Evolutionary conservation across 768 basidiomycete genomes (phyloP), one percentile per base, ranked within the genome.

Genomic region (Gloeostereum incarnatum): DNA sequence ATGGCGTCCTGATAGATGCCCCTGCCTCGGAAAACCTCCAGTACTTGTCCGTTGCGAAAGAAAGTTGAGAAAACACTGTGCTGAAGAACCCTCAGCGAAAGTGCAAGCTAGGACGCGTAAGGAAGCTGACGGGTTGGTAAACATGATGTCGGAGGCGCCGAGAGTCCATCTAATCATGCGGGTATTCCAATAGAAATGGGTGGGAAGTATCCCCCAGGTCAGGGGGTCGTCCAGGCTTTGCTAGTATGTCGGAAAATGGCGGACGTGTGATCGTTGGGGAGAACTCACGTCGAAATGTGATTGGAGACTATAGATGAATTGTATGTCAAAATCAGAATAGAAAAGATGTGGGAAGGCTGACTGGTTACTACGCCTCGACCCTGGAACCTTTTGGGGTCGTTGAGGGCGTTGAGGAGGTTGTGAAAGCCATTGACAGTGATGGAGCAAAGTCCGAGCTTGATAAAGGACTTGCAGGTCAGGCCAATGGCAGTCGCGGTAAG

Each of bases 111-210:
- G 32, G 33, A 36, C 37, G 32, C 37, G 25, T 33, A 22, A 35
- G 8, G 22, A 27, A 29, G 59, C 81, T 64, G 53, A 89, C 81
- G 83, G 78, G 59, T 91, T 94, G 4, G 88, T 96, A 58, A 96
- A 97, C 69, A 94, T 81, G 53, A 97, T 78, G 41, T 98, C 93
- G 5, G 85, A 81, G 7, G 90, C 90, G 24, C 93, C 93, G 17
- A 96, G 71, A 4, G 88, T 81, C 92, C 93, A 98, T 35, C 93
- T 71, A n/a, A 66, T 84, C 36, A 69, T 75, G 21, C 64, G 61
- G 7, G 81, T 58, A 36, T 60, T 61, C 17, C 80, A 59, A 53
- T 80, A 88, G 45, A 67, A 75, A 25, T 61, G 56, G 17, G 71
- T 50, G 0, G 91, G 90, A 35, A 91, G 75, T 13, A 84, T 62